Conservation (phyloP, 2,329 filamentous ascomycete genomes). For the Colletotrichum acutatum region DNA sequence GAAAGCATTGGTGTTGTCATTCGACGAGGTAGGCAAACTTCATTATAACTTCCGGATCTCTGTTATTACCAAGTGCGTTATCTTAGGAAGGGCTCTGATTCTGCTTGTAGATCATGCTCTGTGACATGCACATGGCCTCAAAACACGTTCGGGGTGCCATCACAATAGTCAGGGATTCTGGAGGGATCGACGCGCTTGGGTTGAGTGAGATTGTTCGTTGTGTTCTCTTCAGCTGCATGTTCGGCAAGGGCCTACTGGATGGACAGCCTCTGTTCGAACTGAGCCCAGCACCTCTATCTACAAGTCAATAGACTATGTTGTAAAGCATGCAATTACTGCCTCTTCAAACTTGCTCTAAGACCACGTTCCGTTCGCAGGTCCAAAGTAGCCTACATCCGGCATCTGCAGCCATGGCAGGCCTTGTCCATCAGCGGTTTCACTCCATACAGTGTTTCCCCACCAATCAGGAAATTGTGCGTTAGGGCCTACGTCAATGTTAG, state of each 20-base stretch:
- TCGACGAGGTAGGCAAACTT: neutral
- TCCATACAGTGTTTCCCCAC: constrained; percentile 58
- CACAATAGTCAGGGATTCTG: neutral
- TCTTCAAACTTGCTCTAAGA: neutral
- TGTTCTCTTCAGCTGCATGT: neutral
- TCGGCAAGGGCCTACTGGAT: neutral
- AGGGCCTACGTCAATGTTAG: constrained; percentile 52
- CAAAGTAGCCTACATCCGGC: constrained; percentile 25
- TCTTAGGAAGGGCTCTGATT: neutral
- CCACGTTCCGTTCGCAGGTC: constrained; percentile 28
- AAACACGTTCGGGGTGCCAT: neutral
- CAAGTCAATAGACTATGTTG: neutral
- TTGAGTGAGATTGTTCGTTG: neutral
- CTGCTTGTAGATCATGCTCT: neutral
- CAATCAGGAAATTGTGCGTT: constrained; percentile 57
- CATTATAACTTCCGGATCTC: neutral
- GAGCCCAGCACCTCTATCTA: neutral
- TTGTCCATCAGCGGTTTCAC: constrained; percentile 20
- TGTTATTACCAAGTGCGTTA: neutral
- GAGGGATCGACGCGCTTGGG: neutral
- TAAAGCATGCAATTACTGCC: no score
- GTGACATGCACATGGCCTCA: neutral
- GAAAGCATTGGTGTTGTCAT: neutral
- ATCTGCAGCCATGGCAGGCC: constrained; percentile 21
- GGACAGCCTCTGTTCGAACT: neutral